Percentiles rank a stretch among this genome's conserved stretches.
Evolutionary conservation across 2,329 filamentous ascomycete species (phyloP).

Genomic region (Apiospora aurea): DNA sequence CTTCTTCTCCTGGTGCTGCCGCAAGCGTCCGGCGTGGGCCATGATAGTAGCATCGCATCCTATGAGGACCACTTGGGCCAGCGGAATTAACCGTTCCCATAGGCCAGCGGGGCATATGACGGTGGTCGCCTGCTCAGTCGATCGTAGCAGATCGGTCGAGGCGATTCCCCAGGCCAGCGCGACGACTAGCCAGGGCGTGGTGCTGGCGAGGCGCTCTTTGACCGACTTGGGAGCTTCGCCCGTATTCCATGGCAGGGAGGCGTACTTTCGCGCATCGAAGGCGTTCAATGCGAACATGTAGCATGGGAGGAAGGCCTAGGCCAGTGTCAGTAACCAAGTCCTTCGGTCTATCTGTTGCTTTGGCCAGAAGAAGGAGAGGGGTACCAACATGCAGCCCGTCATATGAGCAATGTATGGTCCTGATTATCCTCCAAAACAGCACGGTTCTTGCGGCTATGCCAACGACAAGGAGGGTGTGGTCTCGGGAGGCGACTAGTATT

Average conservation of each 20-base stretch:
- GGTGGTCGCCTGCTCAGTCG: slow-evolving; percentile 37
- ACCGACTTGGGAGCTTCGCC: not conserved
- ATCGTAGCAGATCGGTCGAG: slow-evolving; percentile 37
- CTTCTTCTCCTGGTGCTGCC: slow-evolving; percentile 37
- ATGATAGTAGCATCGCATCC: slow-evolving; percentile 43
- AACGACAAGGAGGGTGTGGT: slow-evolving; percentile 34
- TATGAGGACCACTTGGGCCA: slow-evolving; percentile 39
- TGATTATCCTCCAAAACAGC: slow-evolving; percentile 42
- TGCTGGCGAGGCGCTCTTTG: slow-evolving; percentile 1
- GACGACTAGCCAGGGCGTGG: slow-evolving; percentile 32
- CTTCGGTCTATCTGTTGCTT: not conserved
- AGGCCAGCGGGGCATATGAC: slow-evolving; percentile 41
- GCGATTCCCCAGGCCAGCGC: slow-evolving; percentile 44
- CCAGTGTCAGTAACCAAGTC: not conserved
- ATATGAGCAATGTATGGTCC: slow-evolving; percentile 44
- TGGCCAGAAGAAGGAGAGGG: not conserved
- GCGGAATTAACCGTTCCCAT: slow-evolving; percentile 39
- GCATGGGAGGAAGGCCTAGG: slow-evolving; percentile 43
- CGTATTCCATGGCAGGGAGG: slow-evolving; percentile 35
- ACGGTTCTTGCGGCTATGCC: slow-evolving; percentile 38
- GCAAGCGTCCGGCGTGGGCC: slow-evolving; percentile 36
- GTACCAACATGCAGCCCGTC: slow-evolving; percentile 43
- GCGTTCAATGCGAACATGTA: slow-evolving; percentile 36
- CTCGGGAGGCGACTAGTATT: slow-evolving; percentile 10
- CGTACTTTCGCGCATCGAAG: slow-evolving; percentile 31